Base-by-base conservation (phyloP, 176 grass and related monocot species). In the Triticum monococcum region DNA sequence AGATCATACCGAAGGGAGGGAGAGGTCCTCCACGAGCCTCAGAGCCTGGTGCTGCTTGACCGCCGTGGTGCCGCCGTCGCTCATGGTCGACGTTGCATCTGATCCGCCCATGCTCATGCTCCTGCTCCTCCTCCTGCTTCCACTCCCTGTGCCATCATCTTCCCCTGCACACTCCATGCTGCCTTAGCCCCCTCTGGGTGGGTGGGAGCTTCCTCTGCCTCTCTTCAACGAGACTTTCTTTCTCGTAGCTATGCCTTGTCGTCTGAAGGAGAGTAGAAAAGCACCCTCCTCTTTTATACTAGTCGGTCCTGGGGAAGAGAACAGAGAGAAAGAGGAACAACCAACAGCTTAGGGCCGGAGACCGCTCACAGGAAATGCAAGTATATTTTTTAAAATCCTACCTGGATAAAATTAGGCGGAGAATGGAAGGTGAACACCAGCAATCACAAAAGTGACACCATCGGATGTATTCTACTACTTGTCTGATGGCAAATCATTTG, bases 11-110 rank as follows among this genome's bases (percentile, higher is more conserved):
- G 95, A 95, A 56, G 95, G 95, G 54, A 95, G 86, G 20, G 92
- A 92, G 59, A 98, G 85, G 86, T 95, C 92, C 86, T 98, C 95
- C 35, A 87, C 91, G 68, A 93, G 66, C 79, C 95, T 87, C 45
- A 98, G 45, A 72, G 85, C 89, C 89, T 95, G 90, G 5, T 84
- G 86, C 72, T 84, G 86, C 72, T 91, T 88, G 86, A 73, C 85
- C 7, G 84, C 77, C 46, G 75, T 60, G 62, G 80, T 56, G 81
- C 81, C 71, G 66, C 86, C 67, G 83, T 61, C 77, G 75, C 14
- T 25, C 43, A 86, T 78, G 66, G 89, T 73, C 12, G 82, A 20
- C 54, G 54, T 18, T 22, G 54, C 18, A 33, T 88, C 90, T 52
- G 84, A 88, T 24, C 75, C 86, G 16, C 85, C 56, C 36, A n/a